These are phyloP conservation scores for Calonectria naviculata DNA, from an alignment of 2,329 filamentous ascomycete species.

Conservation along the genomic window DNA sequence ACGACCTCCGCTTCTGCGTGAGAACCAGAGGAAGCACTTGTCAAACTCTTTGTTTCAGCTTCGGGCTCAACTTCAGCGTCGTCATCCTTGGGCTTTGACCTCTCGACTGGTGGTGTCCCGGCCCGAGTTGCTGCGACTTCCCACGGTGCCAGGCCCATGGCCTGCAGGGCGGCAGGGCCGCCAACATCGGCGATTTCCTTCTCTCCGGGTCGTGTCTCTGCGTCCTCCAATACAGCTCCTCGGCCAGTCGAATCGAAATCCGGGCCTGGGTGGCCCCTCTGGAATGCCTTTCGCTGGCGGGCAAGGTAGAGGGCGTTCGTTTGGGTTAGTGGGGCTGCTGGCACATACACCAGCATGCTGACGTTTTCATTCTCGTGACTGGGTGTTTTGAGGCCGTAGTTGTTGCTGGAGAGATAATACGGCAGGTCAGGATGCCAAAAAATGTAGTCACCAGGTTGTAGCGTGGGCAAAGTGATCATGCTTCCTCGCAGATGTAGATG, in stretches of 20 bases:
- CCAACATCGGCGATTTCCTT: constrained; percentile 63
- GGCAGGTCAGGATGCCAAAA: constrained; percentile 69
- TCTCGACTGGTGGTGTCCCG: constrained; percentile 39
- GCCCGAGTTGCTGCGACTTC: constrained; percentile 48
- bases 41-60: constrained; percentile 37
- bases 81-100: constrained; percentile 35
- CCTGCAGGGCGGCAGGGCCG: constrained; percentile 61
- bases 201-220: constrained; percentile 60
- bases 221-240: constrained; percentile 60
- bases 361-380: constrained; percentile 44
- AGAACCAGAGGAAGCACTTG: constrained; percentile 41
- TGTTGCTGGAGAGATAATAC: constrained; percentile 62
- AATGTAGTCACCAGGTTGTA: constrained; percentile 68
- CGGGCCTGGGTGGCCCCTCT: constrained; percentile 63
- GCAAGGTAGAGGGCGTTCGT: constrained; percentile 68
- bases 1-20: constrained; percentile 64
- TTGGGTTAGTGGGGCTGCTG: constrained; percentile 66
- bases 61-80: constrained; percentile 42
- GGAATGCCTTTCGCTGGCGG: constrained; percentile 67
- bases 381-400: constrained; percentile 44
- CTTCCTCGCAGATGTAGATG: constrained; percentile 64
- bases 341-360: constrained; percentile 66
- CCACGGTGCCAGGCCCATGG: constrained; percentile 69
- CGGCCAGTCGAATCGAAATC: constrained; percentile 67
- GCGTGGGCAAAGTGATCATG: constrained; percentile 65